Conservation (phyloP, 257 asterid species). For the Ilex aquifolium region DNA sequence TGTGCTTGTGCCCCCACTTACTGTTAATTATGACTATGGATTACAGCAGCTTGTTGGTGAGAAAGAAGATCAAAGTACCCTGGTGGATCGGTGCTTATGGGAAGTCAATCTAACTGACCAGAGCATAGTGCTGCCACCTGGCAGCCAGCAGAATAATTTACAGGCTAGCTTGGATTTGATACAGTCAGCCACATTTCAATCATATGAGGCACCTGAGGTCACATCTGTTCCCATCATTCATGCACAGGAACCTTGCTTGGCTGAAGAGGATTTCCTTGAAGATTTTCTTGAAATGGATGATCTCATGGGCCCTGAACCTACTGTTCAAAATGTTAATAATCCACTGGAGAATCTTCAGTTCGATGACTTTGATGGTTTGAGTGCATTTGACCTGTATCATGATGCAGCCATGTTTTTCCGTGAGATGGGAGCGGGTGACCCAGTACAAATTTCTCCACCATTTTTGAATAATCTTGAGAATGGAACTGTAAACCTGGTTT, state of each 20-base stretch:
- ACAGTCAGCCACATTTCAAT: constrained; percentile 36
- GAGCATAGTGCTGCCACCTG: constrained; percentile 15
- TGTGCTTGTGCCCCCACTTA: constrained; percentile 20
- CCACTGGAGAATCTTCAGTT: constrained; percentile 24
- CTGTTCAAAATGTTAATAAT: constrained; percentile 23
- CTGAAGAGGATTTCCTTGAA: constrained; percentile 53
- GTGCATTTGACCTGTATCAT: constrained; percentile 52
- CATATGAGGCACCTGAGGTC: constrained; percentile 53
- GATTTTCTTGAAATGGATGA: constrained; percentile 88
- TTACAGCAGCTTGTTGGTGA: constrained; percentile 31
- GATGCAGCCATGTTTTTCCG: constrained; percentile 35
- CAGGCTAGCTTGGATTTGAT: constrained; percentile 36
- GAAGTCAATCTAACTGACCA: constrained; percentile 22
- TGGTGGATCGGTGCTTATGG: constrained; percentile 30
- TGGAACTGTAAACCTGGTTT: constrained; percentile 3
- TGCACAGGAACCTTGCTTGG: constrained; percentile 5
- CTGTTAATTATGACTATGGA: constrained; percentile 17
- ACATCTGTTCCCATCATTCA: constrained; percentile 30
- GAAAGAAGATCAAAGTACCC: constrained; percentile 34
- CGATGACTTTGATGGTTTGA: constrained; percentile 43
- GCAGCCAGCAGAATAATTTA: constrained; percentile 15
- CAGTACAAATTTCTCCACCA: constrained; percentile 29
- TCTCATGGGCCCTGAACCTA: constrained; percentile 38
- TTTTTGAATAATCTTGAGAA: constrained; percentile 22
- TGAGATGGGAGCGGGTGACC: constrained; percentile 30